Base-by-base conservation (phyloP, 148 eudicot species). In the Polygonum maritimum region DNA sequence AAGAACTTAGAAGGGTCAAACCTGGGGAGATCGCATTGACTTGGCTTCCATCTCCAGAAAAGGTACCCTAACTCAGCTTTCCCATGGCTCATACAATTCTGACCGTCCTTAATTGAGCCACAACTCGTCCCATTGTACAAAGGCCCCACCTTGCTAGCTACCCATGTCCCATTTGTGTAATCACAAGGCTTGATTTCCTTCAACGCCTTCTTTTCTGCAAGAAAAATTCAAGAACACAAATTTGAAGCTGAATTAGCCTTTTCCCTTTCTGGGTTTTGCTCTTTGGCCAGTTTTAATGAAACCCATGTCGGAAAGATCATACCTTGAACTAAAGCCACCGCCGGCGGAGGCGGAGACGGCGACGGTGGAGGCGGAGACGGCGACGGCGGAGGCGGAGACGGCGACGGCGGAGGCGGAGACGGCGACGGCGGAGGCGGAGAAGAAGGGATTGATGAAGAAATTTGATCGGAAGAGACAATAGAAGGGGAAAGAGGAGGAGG, bases 11-110 rank as follows among this genome's bases (percentile, higher is more conserved):
- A 55, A 65, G 98, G 98, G 19, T 87, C 89, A 71, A 95, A 92
- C 86, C 91, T 85, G 47, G 86, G 85, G 67, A 92, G 83, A 51
- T 80, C 31, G 79, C 97, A 95, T 35, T 88, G 58, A 7, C 74
- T 80, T 6, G 98, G 98, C 63, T 76, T 82, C 98, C 98, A 95
- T 71, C 77, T 89, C 98, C 98, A 95, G 31, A 82, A 69, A 8
- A 95, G 89, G 74, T 87, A 95, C n/a, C 78, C 91, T 60, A 35
- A 44, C 57, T 95, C 98, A 41, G 90, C 86, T 80, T 96, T 85
- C 12, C 98, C 94, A 81, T 88, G 88, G 52, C 78, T 78, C 88
- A 91, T 83, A 76, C 98, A 95, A 76, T 95, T 95, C 80, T 87
- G 96, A 48, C 92, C 94, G 39, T 83, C 85, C 13, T 91, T 89